Evolutionary conservation across 139 green algal genomes (phyloP).

Genomic region (Spirogloea muscicola): DNA sequence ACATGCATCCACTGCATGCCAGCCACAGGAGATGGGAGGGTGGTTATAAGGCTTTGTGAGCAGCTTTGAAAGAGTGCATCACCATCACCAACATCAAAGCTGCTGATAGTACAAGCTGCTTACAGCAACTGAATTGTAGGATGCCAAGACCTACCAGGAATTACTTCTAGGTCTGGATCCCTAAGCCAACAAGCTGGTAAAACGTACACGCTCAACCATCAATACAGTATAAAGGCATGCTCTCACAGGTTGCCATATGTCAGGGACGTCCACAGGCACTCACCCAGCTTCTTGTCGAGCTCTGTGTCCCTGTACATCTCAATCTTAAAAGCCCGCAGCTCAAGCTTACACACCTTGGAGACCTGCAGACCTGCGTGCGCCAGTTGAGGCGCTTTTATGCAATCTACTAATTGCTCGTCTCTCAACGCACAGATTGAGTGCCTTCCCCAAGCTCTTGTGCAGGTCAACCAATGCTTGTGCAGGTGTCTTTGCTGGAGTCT

Average conservation of each 20-base stretch:
- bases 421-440: neutral
- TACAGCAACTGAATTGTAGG: neutral
- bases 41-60: too few species aligned
- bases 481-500: neutral
- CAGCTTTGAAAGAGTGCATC: too few species aligned
- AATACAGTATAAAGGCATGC: neutral
- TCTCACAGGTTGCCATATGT: neutral
- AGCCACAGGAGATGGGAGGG: neutral
- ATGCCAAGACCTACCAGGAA: neutral
- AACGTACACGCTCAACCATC: neutral
- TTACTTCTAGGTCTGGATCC: neutral
- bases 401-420: constrained; percentile 2
- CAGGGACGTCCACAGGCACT: neutral
- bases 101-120: neutral
- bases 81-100: neutral
- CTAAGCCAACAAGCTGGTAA: neutral
- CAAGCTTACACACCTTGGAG: constrained; percentile 58
- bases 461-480: neutral
- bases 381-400: constrained; percentile 52
- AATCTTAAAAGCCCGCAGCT: constrained; percentile 68
- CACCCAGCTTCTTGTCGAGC: constrained; percentile 69
- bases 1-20: constrained; percentile 7
- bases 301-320: constrained; percentile 73
- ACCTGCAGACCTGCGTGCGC: constrained; percentile 49
- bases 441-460: neutral